Evolutionary conservation across 2,329 filamentous ascomycete species (phyloP).

Genomic region (Cordyceps farinosa): DNA sequence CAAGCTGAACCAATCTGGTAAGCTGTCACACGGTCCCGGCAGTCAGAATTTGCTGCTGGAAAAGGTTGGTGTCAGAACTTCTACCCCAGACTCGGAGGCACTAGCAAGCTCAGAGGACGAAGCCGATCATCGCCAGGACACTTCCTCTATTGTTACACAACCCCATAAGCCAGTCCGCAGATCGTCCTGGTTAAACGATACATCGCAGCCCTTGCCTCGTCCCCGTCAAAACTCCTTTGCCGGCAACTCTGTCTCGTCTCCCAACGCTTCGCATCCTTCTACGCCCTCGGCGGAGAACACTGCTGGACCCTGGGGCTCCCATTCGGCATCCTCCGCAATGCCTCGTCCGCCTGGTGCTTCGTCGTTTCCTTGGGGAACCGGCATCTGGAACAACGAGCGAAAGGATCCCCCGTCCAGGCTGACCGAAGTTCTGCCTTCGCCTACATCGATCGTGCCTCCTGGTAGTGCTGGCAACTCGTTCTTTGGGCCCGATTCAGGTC

Average conservation of each 20-base stretch:
- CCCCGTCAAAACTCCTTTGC: constrained; percentile 75
- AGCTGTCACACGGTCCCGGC: constrained; percentile 48
- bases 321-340: constrained; percentile 45
- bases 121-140: constrained; percentile 61
- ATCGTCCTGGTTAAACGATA: constrained; percentile 84
- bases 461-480: constrained; percentile 44
- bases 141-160: constrained; percentile 44
- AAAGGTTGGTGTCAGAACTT: constrained; percentile 73
- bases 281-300: constrained; percentile 68
- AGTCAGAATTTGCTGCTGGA: constrained; percentile 67
- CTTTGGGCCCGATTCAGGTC: constrained; percentile 43
- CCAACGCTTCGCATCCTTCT: constrained; percentile 74
- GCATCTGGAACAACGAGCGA: constrained; percentile 78
- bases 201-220: constrained; percentile 58
- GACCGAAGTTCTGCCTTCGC: constrained; percentile 71
- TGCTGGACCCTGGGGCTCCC: constrained; percentile 52
- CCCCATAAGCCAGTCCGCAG: constrained; percentile 64
- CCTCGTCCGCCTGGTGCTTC: constrained; percentile 46
- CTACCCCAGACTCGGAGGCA: constrained; percentile 91
- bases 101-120: constrained; percentile 95
- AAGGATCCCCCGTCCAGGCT: constrained; percentile 74
- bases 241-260: constrained; percentile 67
- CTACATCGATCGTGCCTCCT: constrained; percentile 58
- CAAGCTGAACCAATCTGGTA: constrained; percentile 50
- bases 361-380: constrained; percentile 69